A percentile compares a stretch with the other conserved stretches of the same genome.
Evolutionary conservation across 2,329 filamentous ascomycete species (phyloP).

Genomic region (Fusarium verticillioides): DNA sequence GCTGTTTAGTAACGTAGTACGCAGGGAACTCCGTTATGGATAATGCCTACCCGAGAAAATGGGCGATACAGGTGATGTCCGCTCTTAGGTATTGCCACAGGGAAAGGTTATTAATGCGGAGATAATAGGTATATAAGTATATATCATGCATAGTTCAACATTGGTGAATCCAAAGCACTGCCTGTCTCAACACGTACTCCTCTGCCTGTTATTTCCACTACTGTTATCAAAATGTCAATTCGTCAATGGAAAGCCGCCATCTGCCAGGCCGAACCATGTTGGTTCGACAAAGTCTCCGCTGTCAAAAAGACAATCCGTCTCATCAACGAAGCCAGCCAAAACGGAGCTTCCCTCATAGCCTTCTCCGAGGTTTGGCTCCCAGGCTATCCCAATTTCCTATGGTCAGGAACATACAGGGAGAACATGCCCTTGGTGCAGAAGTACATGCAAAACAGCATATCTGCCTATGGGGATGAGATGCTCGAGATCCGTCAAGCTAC

Average conservation of each 20-base stretch:
- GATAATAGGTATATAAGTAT: neutral
- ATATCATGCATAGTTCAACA: rapidly evolving
- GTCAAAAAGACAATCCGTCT: neutral
- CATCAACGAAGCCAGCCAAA: neutral
- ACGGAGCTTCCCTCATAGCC: neutral
- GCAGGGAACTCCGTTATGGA: neutral
- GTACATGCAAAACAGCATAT: neutral
- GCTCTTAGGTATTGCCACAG: neutral
- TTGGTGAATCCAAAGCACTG: neutral
- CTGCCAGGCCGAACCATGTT: neutral
- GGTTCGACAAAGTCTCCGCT: neutral
- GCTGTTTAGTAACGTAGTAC: neutral
- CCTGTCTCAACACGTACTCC: neutral
- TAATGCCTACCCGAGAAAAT: constrained; percentile 1
- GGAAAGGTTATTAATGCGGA: neutral
- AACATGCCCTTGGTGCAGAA: neutral
- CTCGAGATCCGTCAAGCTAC: neutral
- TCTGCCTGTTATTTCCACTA: neutral
- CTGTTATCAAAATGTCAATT: neutral
- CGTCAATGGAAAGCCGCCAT: neutral
- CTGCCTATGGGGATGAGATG: neutral
- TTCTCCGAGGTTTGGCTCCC: neutral
- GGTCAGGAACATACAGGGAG: neutral
- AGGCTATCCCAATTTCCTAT: neutral
- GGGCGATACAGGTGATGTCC: no score